Evolutionary conservation across 768 basidiomycete species (phyloP).

Genomic region (Russula emetica): DNA sequence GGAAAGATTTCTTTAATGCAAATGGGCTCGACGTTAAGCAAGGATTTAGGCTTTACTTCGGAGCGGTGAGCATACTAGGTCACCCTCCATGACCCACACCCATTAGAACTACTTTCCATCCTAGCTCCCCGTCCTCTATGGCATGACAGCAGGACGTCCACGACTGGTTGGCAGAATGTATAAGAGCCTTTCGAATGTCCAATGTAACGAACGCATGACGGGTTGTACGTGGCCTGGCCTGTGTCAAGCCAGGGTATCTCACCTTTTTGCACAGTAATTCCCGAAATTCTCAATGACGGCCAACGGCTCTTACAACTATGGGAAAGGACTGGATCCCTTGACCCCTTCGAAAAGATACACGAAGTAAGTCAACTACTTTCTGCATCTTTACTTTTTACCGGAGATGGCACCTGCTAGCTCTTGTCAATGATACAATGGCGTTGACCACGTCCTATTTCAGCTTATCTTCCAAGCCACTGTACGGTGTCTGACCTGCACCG

Average conservation of each 20-base stretch:
- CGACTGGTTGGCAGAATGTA: conserved; percentile 61
- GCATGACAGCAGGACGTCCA: conserved; percentile 65
- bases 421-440: not conserved
- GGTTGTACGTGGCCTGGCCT: conserved; percentile 45
- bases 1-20: conserved; percentile 64
- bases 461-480: conserved; percentile 72
- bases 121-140: conserved; percentile 72
- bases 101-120: conserved; percentile 16
- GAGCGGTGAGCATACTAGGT: conserved; percentile 50
- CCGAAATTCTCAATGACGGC: conserved; percentile 60
- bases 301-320: conserved; percentile 57
- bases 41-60: conserved; percentile 74
- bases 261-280: conserved; percentile 49
- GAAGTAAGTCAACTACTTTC: conserved; percentile 43
- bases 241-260: conserved; percentile 13
- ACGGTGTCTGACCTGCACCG: conserved; percentile 59
- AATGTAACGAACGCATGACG: conserved; percentile 56
- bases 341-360: conserved; percentile 70
- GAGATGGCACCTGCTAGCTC: conserved; percentile 6
- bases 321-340: conserved; percentile 59
- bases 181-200: conserved; percentile 61
- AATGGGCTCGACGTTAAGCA: conserved; percentile 63
- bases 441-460: conserved; percentile 26
- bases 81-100: not conserved
- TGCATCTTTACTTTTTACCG: conserved; percentile 1